Conservation (phyloP, 495 filamentous ascomycete species). For the Friedmanniomyces simplex region DNA sequence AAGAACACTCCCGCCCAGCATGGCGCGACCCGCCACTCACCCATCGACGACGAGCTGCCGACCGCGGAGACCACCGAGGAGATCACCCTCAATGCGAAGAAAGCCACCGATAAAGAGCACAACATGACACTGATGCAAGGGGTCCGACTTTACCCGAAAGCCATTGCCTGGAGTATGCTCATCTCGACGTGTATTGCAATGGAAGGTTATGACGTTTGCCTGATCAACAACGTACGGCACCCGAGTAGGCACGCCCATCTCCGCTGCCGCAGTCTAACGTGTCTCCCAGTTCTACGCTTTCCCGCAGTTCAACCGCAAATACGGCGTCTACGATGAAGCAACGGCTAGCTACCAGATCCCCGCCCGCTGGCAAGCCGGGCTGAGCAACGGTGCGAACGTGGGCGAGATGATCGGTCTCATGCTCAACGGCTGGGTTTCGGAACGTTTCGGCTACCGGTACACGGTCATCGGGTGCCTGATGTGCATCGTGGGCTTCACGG, state of each 20-base stretch:
- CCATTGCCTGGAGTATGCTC: constrained; percentile 49
- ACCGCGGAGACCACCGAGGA: constrained; percentile 1
- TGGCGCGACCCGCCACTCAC: constrained; percentile 2
- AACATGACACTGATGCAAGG: constrained; percentile 26
- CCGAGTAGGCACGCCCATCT: neutral
- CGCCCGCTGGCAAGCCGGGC: constrained; percentile 64
- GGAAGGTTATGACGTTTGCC: constrained; percentile 53
- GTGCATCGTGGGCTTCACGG: constrained; percentile 55
- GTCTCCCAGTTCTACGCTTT: constrained; percentile 20
- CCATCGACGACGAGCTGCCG: constrained; percentile 4
- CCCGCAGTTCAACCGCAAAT: constrained; percentile 51
- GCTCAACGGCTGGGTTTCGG: constrained; percentile 66
- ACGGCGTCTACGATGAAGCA: constrained; percentile 46
- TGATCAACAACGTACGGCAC: constrained; percentile 39
- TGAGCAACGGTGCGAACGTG: constrained; percentile 54
- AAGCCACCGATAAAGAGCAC: constrained; percentile 28
- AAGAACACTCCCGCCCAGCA: neutral
- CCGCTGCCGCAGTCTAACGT: neutral
- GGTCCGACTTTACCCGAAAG: constrained; percentile 46
- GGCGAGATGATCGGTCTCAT: constrained; percentile 69
- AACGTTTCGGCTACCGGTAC: constrained; percentile 57
- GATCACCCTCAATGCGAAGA: constrained; percentile 17
- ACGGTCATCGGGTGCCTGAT: constrained; percentile 60
- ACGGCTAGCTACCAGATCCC: constrained; percentile 48
- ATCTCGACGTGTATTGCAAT: constrained; percentile 55